Evolutionary conservation across 139 green algal species (phyloP), one percentile per base, ranked within the genome.

Genomic region (Micractinium sp.): DNA sequence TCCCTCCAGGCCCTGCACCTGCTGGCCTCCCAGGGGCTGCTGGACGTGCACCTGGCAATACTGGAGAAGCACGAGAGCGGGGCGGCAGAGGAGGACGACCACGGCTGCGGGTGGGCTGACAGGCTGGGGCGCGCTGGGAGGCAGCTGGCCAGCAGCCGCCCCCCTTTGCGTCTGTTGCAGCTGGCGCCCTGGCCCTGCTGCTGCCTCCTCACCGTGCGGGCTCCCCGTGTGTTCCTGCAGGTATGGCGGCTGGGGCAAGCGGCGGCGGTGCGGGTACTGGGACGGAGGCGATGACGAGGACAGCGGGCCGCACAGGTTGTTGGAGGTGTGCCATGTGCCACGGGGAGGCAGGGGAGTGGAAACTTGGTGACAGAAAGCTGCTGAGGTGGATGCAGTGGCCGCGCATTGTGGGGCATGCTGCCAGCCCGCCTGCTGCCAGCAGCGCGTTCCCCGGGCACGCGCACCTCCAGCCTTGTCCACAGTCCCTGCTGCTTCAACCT

Each of bases 41-140:
- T 82, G 76, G 76, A 82, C 19, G 35, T 82, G 35, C 20, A 82
- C 76, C 76, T 82, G 35, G 76, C 76, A 18, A 53, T 82, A 20
- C 20, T 82, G 76, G 38, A 53, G 20, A 82, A 82, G 36, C 76
- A 82, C 35, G 76, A 61, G 76, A 61, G 16, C 19, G 76, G 76
- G 20, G 47, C 36, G 36, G 38, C 76, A n/a, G 36, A 82, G 20
- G 76, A 82, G 36, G 76, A 33, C 13, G 5, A 81, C 75, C 16
- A 19, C 20, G 36, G 47, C 20, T 61, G 76, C 47, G n/a, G n/a
- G n/a, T n/a, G n/a, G n/a, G n/a, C n/a, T n/a, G n/a, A n/a, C n/a
- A n/a, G 47, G 47, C 47, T 56, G 47, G 7, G 47, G 47, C 9
- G 47, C 47, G 5, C 47, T 56, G 47, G 5, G 47, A 56, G 47